Evolutionary conservation across 2,329 filamentous ascomycete genomes (phyloP).

Genomic region (Beauveria sp.): DNA sequence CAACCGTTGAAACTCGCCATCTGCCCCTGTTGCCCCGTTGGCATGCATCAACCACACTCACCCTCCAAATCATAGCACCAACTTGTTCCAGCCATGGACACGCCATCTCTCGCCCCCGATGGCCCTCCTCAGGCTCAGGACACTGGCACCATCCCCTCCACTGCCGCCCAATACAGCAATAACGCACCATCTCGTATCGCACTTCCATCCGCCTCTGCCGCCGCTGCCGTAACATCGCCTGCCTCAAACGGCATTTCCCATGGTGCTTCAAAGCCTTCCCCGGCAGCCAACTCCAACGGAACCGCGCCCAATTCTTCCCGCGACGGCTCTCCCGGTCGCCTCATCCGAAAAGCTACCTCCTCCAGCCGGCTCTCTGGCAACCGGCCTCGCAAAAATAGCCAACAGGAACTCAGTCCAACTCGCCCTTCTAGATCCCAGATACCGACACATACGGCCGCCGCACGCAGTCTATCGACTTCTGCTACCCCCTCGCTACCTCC

Average conservation of each 20-base stretch:
- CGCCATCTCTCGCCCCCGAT: conserved; percentile 22
- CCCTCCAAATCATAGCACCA: conserved; percentile 19
- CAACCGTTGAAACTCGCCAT: conserved; percentile 18
- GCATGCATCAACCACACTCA: conserved; percentile 25
- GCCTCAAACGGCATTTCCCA: not conserved
- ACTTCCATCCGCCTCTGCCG: not conserved
- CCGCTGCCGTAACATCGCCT: not conserved
- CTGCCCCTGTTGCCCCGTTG: conserved; percentile 19
- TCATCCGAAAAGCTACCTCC: conserved; percentile 27
- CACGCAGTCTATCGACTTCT: conserved; percentile 60
- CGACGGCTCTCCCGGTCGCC: conserved; percentile 41
- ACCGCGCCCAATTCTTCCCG: conserved; percentile 33
- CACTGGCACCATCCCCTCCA: conserved; percentile 15
- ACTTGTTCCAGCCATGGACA: conserved; percentile 26
- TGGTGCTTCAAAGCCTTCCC: conserved; percentile 17
- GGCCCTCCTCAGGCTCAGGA: conserved; percentile 13
- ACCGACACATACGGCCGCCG: conserved; percentile 53
- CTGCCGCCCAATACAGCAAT: conserved; percentile 16
- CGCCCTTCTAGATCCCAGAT: conserved; percentile 43
- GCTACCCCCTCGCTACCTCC: conserved; percentile 60
- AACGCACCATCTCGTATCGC: conserved; percentile 12
- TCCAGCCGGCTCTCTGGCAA: conserved; percentile 29
- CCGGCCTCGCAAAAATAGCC: conserved; percentile 58
- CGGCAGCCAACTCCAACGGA: conserved; percentile 27
- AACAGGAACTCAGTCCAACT: conserved; percentile 55